Percentiles rank a stretch among this genome's conserved stretches.
These are phyloP conservation scores for Atkinsonella hypoxylon DNA, from an alignment of 2,329 filamentous ascomycete species.

Conservation along the genomic window DNA sequence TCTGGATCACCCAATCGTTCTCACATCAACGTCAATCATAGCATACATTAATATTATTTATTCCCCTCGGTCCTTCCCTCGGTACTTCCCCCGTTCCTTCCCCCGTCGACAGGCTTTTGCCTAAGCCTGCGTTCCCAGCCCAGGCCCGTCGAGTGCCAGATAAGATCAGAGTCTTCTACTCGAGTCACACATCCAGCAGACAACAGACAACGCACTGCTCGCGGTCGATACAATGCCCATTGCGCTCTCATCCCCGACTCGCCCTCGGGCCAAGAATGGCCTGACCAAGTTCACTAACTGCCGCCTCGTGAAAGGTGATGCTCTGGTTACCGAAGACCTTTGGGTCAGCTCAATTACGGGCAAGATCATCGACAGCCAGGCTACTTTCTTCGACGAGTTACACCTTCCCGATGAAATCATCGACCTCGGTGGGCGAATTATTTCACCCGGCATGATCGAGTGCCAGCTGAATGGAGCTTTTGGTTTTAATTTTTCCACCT, in stretches of 20 bases:
- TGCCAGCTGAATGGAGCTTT: constrained; percentile 87
- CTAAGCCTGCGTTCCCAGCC: not conserved
- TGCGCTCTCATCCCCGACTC: constrained; percentile 25
- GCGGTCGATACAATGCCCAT: constrained; percentile 31
- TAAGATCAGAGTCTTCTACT: not conserved
- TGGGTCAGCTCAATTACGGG: constrained; percentile 77
- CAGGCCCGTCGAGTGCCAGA: not conserved
- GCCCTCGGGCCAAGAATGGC: constrained; percentile 27
- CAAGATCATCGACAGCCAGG: constrained; percentile 64
- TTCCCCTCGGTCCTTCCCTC: not conserved
- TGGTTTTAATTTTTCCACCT: constrained; percentile 81
- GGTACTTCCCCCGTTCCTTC: not conserved
- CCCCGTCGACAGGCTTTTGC: not conserved
- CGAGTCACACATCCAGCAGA: not conserved
- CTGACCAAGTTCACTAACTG: constrained; percentile 90
- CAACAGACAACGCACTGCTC: not conserved
- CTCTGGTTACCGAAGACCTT: constrained; percentile 65
- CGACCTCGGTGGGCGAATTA: constrained; percentile 70
- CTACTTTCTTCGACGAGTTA: constrained; percentile 55
- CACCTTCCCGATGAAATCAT: constrained; percentile 61
- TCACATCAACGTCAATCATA: not conserved
- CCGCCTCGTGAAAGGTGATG: constrained; percentile 55
- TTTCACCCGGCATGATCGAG: constrained; percentile 81
- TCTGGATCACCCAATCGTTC: not conserved
- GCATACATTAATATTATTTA: not conserved